Percentiles rank a stretch among this genome's conserved stretches.
Conservation (phyloP, 2,329 filamentous ascomycete species). For the Aspergillus neotritici region DNA sequence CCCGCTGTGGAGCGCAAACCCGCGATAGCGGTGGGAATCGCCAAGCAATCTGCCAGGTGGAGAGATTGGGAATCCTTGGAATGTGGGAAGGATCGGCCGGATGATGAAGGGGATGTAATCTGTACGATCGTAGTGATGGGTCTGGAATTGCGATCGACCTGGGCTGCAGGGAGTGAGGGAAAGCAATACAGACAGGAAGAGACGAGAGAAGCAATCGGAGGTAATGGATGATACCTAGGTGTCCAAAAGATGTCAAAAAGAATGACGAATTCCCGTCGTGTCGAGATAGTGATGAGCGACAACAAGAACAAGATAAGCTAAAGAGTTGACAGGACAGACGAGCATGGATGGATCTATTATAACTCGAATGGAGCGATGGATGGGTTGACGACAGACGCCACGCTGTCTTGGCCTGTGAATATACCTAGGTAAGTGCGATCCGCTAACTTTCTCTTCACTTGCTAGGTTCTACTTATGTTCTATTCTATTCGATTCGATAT, state of each 20-base stretch:
- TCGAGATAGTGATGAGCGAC: too few relatives aligned
- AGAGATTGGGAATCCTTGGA: constrained; percentile 1
- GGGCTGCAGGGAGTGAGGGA: neutral
- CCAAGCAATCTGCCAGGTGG: constrained; percentile 23
- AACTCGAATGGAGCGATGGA: constrained; percentile 8
- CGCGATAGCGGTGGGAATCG: constrained; percentile 22
- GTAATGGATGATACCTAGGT: neutral
- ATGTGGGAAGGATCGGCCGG: too few relatives aligned
- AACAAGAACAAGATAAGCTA: constrained; percentile 3
- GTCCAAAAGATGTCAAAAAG: neutral
- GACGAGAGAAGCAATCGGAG: constrained; percentile 1
- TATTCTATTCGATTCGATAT: constrained; percentile 1
- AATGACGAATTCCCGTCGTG: neutral
- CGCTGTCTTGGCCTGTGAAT: constrained; percentile 17
- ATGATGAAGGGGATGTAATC: too few relatives aligned
- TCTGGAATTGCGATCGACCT: too few relatives aligned
- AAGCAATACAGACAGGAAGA: constrained; percentile 1
- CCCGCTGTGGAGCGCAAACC: constrained; percentile 21
- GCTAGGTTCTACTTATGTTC: neutral
- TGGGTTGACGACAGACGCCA: constrained; percentile 23
- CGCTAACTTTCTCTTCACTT: neutral
- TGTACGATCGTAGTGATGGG: too few relatives aligned
- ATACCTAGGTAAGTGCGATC: neutral
- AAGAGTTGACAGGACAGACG: constrained; percentile 3
- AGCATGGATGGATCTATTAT: constrained; percentile 15